Conservation (phyloP, 257 asterid species). For the Solanum etuberosum region DNA sequence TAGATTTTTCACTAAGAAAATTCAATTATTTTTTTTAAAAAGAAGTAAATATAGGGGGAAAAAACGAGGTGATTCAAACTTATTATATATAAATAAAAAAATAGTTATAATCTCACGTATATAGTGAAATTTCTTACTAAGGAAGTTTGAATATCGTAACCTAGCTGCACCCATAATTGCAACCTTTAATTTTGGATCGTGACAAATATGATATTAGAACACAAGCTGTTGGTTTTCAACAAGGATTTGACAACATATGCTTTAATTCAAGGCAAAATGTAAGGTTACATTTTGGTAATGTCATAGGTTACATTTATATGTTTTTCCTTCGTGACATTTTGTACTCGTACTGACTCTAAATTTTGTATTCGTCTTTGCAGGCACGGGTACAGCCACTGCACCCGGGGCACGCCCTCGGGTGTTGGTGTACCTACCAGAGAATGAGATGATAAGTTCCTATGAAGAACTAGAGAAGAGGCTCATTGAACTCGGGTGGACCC, state of each 20-base stretch:
- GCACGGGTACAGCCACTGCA: constrained; percentile 19
- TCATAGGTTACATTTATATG: neutral
- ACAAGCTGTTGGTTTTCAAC: neutral
- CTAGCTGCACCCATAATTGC: neutral
- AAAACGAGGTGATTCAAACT: too few relatives aligned
- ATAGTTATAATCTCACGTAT: neutral
- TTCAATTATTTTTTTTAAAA: too few relatives aligned
- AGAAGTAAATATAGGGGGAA: neutral
- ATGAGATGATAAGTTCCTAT: constrained; percentile 18
- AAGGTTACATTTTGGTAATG: too few relatives aligned
- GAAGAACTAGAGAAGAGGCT: constrained; percentile 15
- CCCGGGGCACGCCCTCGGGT: constrained; percentile 27
- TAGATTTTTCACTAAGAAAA: neutral
- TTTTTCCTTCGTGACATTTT: neutral
- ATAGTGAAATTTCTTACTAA: neutral
- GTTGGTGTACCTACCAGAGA: constrained; percentile 16
- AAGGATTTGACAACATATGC: neutral
- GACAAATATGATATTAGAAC: neutral
- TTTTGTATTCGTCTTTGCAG: neutral
- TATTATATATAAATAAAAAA: too few relatives aligned
- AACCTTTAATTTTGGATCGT: neutral
- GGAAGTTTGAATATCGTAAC: neutral
- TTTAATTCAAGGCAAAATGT: neutral
- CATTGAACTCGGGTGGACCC: constrained; percentile 20
- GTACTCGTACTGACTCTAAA: neutral